Percentiles rank a stretch among this genome's conserved stretches.
phyloP scores from a whole-genome alignment of 306 rosid genomes.

The Cicer bijugum region DNA sequence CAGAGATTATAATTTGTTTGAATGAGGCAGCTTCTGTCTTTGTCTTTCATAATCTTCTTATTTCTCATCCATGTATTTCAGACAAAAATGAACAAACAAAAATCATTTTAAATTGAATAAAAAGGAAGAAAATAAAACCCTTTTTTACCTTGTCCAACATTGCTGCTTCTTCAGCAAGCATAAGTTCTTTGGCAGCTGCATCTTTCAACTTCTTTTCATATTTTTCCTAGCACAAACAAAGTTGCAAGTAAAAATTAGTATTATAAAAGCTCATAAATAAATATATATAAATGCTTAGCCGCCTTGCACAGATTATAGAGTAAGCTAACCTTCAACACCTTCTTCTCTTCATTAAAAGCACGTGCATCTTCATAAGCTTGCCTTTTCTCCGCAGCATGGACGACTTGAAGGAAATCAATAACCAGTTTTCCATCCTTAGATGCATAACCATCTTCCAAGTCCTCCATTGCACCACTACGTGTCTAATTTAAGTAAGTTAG shows the following conservation, averaged over 20 bases:
- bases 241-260: constrained; percentile 23
- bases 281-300: constrained; percentile 24
- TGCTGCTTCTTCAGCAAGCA: constrained; percentile 93
- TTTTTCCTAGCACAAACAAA: constrained; percentile 60
- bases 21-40: neutral
- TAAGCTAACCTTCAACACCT: constrained; percentile 62
- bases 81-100: constrained; percentile 19
- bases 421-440: constrained; percentile 85
- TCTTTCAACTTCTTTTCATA: constrained; percentile 85
- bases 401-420: constrained; percentile 81
- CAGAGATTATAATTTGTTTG: constrained; percentile 16
- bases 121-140: constrained; percentile 16
- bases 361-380: constrained; percentile 84
- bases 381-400: constrained; percentile 87
- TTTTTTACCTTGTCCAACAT: constrained; percentile 79
- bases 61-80: constrained; percentile 27
- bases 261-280: constrained; percentile 45
- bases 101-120: constrained; percentile 16
- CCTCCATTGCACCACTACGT: constrained; percentile 56
- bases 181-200: constrained; percentile 85
- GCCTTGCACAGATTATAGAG: constrained; percentile 34
- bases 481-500: constrained; percentile 56
- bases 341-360: constrained; percentile 75
- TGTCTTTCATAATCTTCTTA: constrained; percentile 21
- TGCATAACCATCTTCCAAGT: constrained; percentile 62